Conservation (phyloP, 1,139 yeast species). For the Pichia sp. region DNA sequence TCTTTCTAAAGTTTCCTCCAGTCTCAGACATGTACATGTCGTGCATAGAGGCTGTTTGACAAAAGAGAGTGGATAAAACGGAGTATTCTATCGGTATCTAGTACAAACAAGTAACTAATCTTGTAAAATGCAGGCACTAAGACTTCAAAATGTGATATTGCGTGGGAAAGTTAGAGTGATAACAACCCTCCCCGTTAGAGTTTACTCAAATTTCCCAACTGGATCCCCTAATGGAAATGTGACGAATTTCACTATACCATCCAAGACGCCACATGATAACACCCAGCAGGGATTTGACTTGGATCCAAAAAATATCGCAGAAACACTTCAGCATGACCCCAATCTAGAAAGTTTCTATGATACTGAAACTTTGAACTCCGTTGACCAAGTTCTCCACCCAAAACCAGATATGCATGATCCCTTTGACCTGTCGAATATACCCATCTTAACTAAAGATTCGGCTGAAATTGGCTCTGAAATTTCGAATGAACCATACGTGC, state of each 20-base stretch:
- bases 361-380: conserved; percentile 2
- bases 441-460: neutral
- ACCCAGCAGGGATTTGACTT: conserved; percentile 1
- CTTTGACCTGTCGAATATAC: conserved; percentile 20
- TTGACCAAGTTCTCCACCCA: conserved; percentile 1
- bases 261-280: neutral
- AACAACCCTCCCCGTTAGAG: too few relatives aligned
- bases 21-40: too few relatives aligned
- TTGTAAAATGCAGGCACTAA: too few relatives aligned
- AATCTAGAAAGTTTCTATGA: conserved; percentile 24
- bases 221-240: neutral
- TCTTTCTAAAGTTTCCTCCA: too few relatives aligned
- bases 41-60: too few relatives aligned
- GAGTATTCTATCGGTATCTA: too few relatives aligned
- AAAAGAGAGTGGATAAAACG: too few relatives aligned
- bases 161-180: too few relatives aligned
- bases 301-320: conserved; percentile 11
- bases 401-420: conserved; percentile 9
- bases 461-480: neutral
- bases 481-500: too few relatives aligned
- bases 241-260: neutral
- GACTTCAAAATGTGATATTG: too few relatives aligned
- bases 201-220: too few relatives aligned
- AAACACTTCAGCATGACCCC: conserved; percentile 23
- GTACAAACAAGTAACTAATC: too few relatives aligned